Conservation (phyloP, 78 protist species). For the Emiliania huxleyi region DNA sequence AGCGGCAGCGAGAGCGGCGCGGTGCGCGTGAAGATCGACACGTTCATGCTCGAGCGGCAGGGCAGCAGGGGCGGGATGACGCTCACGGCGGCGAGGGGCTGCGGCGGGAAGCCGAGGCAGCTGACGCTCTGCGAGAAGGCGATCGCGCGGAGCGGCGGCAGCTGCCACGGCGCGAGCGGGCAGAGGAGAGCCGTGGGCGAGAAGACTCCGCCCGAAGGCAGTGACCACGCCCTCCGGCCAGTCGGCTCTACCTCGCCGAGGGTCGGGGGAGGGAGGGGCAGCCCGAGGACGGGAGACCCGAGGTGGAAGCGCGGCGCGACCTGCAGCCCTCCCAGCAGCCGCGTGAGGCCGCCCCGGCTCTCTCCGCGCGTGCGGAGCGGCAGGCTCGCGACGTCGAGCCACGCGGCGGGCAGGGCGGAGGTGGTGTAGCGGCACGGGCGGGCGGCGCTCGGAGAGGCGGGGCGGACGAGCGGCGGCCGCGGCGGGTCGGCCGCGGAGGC, state of each 20-base stretch:
- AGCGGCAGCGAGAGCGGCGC: neutral
- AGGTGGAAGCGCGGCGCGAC: neutral
- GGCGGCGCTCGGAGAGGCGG: too few species aligned
- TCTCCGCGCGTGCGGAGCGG: neutral
- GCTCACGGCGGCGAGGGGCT: neutral
- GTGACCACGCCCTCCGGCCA: neutral
- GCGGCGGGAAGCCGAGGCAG: neutral
- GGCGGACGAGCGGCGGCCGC: neutral
- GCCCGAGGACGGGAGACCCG: neutral
- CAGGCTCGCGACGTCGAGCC: neutral
- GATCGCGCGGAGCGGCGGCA: neutral
- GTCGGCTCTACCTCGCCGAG: neutral
- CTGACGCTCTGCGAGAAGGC: neutral
- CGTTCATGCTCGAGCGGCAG: neutral
- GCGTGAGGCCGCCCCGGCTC: neutral
- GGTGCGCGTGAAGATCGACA: neutral
- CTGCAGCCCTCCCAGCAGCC: neutral
- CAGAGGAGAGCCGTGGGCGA: neutral
- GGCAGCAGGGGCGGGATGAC: neutral
- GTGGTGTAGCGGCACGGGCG: neutral
- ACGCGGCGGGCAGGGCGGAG: neutral
- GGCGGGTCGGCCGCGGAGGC: neutral
- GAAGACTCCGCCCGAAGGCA: neutral
- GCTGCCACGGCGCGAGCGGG: neutral
- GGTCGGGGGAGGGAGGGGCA: neutral